A percentile compares a stretch with the other conserved stretches of the same genome.
Evolutionary conservation across 805 yeast species (phyloP).

Genomic region (Metschnikowia colocasiae): DNA sequence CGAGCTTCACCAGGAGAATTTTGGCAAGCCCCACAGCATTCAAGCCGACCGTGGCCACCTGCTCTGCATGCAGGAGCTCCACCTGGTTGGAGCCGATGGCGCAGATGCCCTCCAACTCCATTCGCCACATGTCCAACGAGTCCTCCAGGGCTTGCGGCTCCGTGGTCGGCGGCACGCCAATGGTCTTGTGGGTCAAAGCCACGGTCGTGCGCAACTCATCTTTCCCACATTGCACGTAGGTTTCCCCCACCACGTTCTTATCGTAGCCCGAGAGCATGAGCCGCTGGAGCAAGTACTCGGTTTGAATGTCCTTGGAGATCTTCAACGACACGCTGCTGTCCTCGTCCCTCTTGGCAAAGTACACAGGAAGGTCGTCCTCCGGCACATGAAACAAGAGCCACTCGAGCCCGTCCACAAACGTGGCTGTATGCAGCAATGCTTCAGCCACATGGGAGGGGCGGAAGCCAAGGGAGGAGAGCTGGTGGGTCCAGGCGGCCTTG

Average conservation of each 20-base stretch:
- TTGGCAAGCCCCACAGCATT: constrained; percentile 10
- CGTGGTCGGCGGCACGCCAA: constrained; percentile 1
- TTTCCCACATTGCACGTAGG: constrained; percentile 37
- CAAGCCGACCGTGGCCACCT: constrained; percentile 12
- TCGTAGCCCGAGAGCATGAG: constrained; percentile 69
- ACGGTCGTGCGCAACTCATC: constrained; percentile 53
- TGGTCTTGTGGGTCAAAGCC: constrained; percentile 38
- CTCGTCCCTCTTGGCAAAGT: constrained; percentile 53
- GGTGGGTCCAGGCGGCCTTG: constrained; percentile 13
- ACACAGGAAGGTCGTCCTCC: constrained; percentile 83
- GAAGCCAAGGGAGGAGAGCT: constrained; percentile 47
- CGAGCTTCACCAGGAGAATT: constrained; percentile 22
- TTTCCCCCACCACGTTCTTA: constrained; percentile 54
- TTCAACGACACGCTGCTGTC: constrained; percentile 59
- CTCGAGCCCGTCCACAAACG: constrained; percentile 54
- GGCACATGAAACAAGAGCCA: constrained; percentile 89
- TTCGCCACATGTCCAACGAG: constrained; percentile 55
- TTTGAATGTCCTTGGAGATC: constrained; percentile 48
- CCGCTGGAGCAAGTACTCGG: constrained; percentile 57
- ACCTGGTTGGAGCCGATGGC: constrained; percentile 55
- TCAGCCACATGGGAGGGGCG: constrained; percentile 66
- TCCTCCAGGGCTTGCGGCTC: constrained; percentile 21
- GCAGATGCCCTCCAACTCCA: constrained; percentile 66
- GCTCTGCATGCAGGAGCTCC: constrained; percentile 21
- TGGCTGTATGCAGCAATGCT: constrained; percentile 54